These are phyloP conservation scores for Cajanus cajan DNA, from an alignment of 306 rosid species.

Conservation along the genomic window DNA sequence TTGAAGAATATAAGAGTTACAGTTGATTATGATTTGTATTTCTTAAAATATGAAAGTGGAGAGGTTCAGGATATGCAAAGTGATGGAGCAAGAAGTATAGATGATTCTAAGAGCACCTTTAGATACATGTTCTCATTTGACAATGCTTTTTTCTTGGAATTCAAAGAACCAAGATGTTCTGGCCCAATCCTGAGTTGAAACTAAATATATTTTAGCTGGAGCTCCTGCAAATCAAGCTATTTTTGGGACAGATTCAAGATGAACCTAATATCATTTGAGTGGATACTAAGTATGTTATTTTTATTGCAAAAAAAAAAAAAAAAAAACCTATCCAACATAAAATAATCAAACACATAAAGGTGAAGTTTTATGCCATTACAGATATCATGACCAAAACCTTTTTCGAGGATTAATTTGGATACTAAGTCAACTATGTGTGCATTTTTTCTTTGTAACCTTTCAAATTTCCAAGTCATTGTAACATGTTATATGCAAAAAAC, in stretches of 20 bases:
- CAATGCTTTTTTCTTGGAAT: background rate
- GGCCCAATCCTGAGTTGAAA: background rate
- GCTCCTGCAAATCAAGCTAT: background rate
- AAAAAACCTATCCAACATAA: background rate
- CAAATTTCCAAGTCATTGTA: too few species aligned
- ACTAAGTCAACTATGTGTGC: too few species aligned
- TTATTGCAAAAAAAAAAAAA: too few species aligned
- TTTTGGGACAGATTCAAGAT: too few species aligned
- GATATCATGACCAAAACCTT: too few species aligned
- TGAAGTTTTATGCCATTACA: background rate
- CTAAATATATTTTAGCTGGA: background rate
- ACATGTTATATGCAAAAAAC: too few species aligned
- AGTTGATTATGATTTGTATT: background rate
- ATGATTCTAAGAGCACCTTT: too few species aligned
- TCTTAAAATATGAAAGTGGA: too few species aligned
- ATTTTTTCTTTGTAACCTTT: too few species aligned
- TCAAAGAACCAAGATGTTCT: background rate
- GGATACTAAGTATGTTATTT: background rate
- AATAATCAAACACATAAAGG: background rate
- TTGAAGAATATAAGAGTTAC: background rate
- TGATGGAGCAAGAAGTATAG: background rate
- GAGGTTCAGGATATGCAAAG: background rate
- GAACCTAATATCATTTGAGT: too few species aligned
- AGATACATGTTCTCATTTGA: background rate
- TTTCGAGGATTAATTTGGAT: too few species aligned